A percentile compares a stretch with the other conserved stretches of the same genome.
These are phyloP conservation scores for Juncus inflexus DNA, from an alignment of 176 grass and related monocot species.

Conservation along the genomic window DNA sequence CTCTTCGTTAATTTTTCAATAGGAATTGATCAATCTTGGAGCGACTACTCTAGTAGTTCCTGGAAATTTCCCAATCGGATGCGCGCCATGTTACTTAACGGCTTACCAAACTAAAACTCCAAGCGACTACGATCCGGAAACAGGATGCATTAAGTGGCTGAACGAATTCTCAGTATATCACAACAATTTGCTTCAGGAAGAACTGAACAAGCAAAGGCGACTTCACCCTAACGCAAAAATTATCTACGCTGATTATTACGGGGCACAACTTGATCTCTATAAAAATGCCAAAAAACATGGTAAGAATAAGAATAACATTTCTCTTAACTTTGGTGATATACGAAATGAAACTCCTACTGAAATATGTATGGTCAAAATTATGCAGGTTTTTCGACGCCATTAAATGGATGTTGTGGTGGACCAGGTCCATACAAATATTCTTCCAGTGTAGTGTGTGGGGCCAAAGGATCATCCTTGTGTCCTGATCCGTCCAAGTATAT, in stretches of 20 bases:
- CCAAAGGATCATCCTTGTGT: not conserved
- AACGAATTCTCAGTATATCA: constrained; percentile 30
- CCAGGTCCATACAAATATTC: constrained; percentile 10
- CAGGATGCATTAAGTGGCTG: constrained; percentile 32
- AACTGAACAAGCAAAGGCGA: constrained; percentile 24
- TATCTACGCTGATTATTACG: constrained; percentile 39
- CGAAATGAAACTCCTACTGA: not conserved
- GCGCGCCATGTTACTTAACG: constrained; percentile 32
- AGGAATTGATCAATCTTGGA: constrained; percentile 34
- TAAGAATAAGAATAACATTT: constrained; percentile 20
- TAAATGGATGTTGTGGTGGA: constrained; percentile 14
- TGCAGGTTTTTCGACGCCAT: constrained; percentile 4
- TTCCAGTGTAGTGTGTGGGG: not conserved
- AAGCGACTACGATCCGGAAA: constrained; percentile 12
- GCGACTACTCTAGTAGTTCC: constrained; percentile 40
- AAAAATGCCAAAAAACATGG: constrained; percentile 30
- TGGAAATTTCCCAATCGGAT: constrained; percentile 39
- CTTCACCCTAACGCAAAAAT: constrained; percentile 22
- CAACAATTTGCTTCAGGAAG: constrained; percentile 20
- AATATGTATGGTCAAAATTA: not conserved
- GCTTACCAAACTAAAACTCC: constrained; percentile 1
- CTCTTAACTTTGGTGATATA: not conserved
- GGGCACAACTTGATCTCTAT: constrained; percentile 33
- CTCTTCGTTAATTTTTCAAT: not conserved
- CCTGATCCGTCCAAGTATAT: constrained; percentile 8